These are phyloP conservation scores for Aspergillus sparsus DNA, from an alignment of 495 filamentous ascomycete species.

Conservation along the genomic window DNA sequence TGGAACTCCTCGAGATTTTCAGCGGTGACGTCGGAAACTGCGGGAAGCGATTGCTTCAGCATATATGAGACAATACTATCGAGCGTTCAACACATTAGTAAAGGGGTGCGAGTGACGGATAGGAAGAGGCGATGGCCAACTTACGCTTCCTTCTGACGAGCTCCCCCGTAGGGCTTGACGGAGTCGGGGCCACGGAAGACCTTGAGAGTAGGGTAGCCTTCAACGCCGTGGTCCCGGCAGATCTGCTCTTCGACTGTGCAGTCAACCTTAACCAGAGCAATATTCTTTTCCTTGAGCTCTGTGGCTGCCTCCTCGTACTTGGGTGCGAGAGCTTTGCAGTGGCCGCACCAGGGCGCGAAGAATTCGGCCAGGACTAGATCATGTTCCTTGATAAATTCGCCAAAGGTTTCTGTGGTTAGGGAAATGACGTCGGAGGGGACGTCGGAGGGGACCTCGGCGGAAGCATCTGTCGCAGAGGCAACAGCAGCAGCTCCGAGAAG, in stretches of 20 bases:
- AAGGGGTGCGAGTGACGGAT: background rate
- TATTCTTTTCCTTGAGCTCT: constrained; percentile 91
- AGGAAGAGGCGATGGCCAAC: constrained; percentile 32
- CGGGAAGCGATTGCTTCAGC: constrained; percentile 95
- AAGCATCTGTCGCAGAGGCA: constrained; percentile 62
- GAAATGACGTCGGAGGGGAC: constrained; percentile 82
- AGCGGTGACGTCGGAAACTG: constrained; percentile 77
- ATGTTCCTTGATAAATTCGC: constrained; percentile 80
- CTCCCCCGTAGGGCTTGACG: constrained; percentile 78
- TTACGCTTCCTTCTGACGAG: constrained; percentile 87
- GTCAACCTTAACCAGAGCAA: constrained; percentile 90
- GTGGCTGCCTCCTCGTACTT: constrained; percentile 95
- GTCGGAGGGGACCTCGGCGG: constrained; percentile 62
- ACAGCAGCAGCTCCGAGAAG: constrained; percentile 60
- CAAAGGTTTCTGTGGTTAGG: constrained; percentile 82
- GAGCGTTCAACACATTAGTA: background rate
- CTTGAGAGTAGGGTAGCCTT: constrained; percentile 98
- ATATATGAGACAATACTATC: constrained; percentile 93
- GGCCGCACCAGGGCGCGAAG: constrained; percentile 98
- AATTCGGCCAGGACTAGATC: constrained; percentile 94
- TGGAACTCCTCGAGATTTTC: constrained; percentile 93
- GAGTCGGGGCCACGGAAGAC: constrained; percentile 95
- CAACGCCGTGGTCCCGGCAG: constrained; percentile 85
- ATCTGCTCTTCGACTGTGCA: constrained; percentile 93
- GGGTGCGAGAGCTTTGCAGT: constrained; percentile 93